Percentiles rank a stretch among this genome's conserved stretches.
These are phyloP conservation scores for Magnolia officinalis DNA, from an alignment of 164 flowering plant genomes.

Conservation along the genomic window DNA sequence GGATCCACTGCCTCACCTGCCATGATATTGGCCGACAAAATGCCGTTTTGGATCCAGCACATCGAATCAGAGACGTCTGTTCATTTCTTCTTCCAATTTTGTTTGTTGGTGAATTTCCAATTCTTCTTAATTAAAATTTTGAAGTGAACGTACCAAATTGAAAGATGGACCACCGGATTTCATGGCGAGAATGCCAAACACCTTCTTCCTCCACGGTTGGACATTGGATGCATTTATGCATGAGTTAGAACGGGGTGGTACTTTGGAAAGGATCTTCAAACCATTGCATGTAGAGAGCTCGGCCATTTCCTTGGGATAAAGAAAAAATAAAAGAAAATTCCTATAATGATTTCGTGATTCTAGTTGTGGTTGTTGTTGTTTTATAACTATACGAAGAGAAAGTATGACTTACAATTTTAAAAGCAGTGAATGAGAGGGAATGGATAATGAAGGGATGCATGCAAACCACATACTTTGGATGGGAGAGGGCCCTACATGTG, in stretches of 20 bases:
- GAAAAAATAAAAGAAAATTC: not conserved
- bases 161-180: conserved; percentile 7
- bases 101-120: not conserved
- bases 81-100: not conserved
- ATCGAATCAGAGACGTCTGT: too few relatives aligned
- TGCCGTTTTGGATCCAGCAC: too few relatives aligned
- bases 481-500: not conserved
- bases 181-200: not conserved
- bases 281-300: conserved; percentile 7
- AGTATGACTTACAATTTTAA: not conserved
- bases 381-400: not conserved
- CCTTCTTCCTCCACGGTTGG: not conserved
- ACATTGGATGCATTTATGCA: not conserved
- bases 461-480: conserved; percentile 9
- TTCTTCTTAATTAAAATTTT: not conserved
- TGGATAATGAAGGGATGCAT: conserved; percentile 3
- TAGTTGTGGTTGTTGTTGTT: not conserved
- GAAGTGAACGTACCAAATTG: conserved; percentile 1
- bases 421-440: not conserved
- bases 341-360: not conserved
- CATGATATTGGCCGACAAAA: too few relatives aligned
- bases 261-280: not conserved
- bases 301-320: conserved; percentile 3
- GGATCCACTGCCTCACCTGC: too few relatives aligned
- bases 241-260: not conserved